Evolutionary conservation across 768 basidiomycete species (phyloP).

Genomic region (Phanerochaete carnosa): DNA sequence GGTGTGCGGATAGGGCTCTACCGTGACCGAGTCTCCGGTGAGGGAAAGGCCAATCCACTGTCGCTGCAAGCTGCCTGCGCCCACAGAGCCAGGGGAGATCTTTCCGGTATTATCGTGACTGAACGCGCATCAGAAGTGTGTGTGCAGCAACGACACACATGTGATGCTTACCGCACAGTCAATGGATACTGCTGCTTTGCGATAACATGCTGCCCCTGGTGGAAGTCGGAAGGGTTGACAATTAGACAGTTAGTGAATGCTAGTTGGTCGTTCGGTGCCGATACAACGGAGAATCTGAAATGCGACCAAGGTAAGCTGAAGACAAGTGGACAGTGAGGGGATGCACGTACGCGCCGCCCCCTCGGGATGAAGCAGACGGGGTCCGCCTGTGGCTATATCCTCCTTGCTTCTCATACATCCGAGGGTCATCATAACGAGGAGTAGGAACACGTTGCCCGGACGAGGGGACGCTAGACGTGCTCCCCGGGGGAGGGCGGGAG

Average conservation of each 20-base stretch:
- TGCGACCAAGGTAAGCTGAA: background rate
- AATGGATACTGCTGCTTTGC: conserved; percentile 70
- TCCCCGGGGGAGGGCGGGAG: conserved; percentile 39
- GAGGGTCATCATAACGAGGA: conserved; percentile 26
- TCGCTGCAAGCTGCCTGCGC: conserved; percentile 74
- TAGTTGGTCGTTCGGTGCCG: conserved; percentile 34
- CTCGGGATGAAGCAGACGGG: background rate
- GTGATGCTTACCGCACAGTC: conserved; percentile 65
- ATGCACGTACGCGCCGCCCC: conserved; percentile 18
- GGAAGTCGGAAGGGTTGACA: conserved; percentile 76
- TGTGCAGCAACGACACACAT: background rate
- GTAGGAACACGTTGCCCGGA: conserved; percentile 20
- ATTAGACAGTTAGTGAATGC: conserved; percentile 82
- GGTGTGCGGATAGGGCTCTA: conserved; percentile 53
- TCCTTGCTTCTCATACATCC: conserved; percentile 26
- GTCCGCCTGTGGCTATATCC: conserved; percentile 12
- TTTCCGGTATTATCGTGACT: conserved; percentile 81
- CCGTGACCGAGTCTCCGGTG: conserved; percentile 68
- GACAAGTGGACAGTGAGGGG: background rate
- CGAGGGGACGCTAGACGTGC: conserved; percentile 6
- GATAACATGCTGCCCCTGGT: conserved; percentile 66
- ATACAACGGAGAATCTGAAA: conserved; percentile 23
- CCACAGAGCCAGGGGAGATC: conserved; percentile 65
- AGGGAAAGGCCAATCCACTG: conserved; percentile 89
- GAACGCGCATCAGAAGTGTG: background rate